Base-by-base conservation (phyloP, 2,329 filamentous ascomycete species). In the Simplicillium sp. region DNA sequence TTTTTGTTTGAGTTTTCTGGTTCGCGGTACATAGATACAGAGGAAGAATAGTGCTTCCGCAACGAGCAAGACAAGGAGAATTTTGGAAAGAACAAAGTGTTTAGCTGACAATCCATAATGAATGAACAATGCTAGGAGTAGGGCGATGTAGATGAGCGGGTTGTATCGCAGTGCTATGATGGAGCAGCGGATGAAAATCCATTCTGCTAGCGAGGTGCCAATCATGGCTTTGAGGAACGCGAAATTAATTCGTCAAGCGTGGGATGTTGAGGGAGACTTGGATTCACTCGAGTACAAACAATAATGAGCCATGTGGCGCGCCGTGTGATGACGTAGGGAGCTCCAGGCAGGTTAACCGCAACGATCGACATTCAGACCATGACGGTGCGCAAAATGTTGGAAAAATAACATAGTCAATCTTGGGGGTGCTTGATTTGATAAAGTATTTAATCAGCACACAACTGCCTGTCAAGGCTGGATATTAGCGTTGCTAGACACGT, bases 121-220 rank as follows among this genome's bases (percentile, higher is more conserved):
- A 3, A 54, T 42, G 34, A 50, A 40, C 16, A 58, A 43, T 14
- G 53, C 14, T 25, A 53, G 29, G 29, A 70, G 52, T 40, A 46
- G 40, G 17, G 51, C 36, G 16, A 59, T 48, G 46, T 65, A 66
- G 16, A 70, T 46, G 35, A 63, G 55, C 11, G 66, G 62, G 17
- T 64, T 63, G 54, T 68, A 67, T 36, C 63, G 67, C 20, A 72
- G 60, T 31, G 62, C 43, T 29, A 65, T 44, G 46, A 74, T 67
- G 52, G 51, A 60, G 41, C 60, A 43, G 45, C 66, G 68, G 53
- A 74, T 70, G 48, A 70, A 54, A 34, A 68, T 43, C 50, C 63
- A 64, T 52, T 66, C 66, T 37, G 41, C 39, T 15, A 54, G 47
- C 1, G 62, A 62, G 31, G 58, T 60, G 44, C 57, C 57, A 40